These are phyloP conservation scores for Xerocomellus chrysenteron DNA, from an alignment of 768 basidiomycete species.

Conservation along the genomic window DNA sequence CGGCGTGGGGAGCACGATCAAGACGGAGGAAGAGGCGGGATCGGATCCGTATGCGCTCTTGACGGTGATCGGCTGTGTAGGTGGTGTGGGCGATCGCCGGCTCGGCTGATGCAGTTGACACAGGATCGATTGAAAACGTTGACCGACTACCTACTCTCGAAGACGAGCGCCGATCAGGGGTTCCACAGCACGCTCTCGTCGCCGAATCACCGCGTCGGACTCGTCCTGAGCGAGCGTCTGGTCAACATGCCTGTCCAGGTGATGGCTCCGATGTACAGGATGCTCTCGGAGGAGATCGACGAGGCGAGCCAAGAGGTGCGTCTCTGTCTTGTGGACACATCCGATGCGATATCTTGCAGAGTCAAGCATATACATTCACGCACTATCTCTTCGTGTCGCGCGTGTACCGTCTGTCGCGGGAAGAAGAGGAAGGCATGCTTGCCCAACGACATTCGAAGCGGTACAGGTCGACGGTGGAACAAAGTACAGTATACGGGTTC, in stretches of 20 bases:
- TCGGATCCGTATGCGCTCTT: constrained; percentile 84
- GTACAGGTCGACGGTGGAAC: constrained; percentile 27
- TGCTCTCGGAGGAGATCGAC: constrained; percentile 82
- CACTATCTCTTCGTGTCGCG: constrained; percentile 78
- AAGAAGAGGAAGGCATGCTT: constrained; percentile 57
- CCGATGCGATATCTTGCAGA: constrained; percentile 28
- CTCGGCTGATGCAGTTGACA: neutral
- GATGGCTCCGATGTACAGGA: constrained; percentile 87
- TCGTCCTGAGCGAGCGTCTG: constrained; percentile 84
- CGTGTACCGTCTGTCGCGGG: constrained; percentile 69
- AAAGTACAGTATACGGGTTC: constrained; percentile 60
- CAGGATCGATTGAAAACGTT: constrained; percentile 69
- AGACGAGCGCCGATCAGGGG: constrained; percentile 47
- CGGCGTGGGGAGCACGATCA: constrained; percentile 83
- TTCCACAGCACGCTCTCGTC: constrained; percentile 54
- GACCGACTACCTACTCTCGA: constrained; percentile 64
- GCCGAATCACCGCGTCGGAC: constrained; percentile 58
- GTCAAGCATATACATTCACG: constrained; percentile 66
- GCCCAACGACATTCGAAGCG: constrained; percentile 41
- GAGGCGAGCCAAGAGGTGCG: constrained; percentile 66
- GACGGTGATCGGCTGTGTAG: constrained; percentile 79
- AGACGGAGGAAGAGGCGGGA: constrained; percentile 59
- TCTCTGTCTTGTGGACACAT: constrained; percentile 4
- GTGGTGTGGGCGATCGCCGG: constrained; percentile 6
- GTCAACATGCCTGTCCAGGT: constrained; percentile 96